These are phyloP conservation scores for Suhomyces wounanorum DNA, from an alignment of 1,139 yeast genomes.

Conservation along the genomic window DNA sequence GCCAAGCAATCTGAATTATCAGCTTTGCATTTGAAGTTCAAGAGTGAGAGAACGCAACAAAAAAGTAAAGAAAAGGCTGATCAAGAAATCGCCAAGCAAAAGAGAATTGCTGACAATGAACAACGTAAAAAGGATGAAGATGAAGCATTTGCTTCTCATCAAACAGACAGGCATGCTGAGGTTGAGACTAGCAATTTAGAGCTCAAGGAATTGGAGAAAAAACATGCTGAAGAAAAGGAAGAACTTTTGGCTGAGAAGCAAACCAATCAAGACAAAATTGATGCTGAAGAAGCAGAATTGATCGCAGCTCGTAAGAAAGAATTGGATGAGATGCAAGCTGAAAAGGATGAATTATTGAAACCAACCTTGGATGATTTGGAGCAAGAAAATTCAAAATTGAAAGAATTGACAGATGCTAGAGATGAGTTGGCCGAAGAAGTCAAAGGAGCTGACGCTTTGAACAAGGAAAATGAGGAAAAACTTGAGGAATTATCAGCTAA, in stretches of 20 bases:
- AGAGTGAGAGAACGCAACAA: constrained; percentile 50
- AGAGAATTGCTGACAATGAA: constrained; percentile 39
- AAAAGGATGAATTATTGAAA: constrained; percentile 44
- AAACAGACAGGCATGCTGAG: constrained; percentile 39
- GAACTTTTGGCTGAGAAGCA: constrained; percentile 41
- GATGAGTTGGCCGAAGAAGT: constrained; percentile 41
- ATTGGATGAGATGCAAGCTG: constrained; percentile 46
- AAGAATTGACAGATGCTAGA: constrained; percentile 41
- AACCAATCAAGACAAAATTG: constrained; percentile 44
- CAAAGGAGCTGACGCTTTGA: constrained; percentile 30
- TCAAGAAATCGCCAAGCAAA: constrained; percentile 41
- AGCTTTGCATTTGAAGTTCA: constrained; percentile 46
- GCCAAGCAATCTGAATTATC: constrained; percentile 37
- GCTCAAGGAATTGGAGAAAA: constrained; percentile 34
- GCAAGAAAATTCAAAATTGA: constrained; percentile 40
- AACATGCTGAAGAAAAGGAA: constrained; percentile 39
- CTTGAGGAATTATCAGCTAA: constrained; percentile 39
- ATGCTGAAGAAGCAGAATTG: constrained; percentile 44
- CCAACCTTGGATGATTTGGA: constrained; percentile 46
- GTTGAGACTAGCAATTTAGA: constrained; percentile 39
- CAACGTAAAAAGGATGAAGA: constrained; percentile 44
- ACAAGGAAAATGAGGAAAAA: constrained; percentile 38
- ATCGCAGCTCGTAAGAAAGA: constrained; percentile 45
- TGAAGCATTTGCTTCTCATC: constrained; percentile 35
- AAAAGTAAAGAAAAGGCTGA: constrained; percentile 49